Evolutionary conservation across 116 monocot genomes (phyloP).

Genomic region (Cymodocea nodosa): DNA sequence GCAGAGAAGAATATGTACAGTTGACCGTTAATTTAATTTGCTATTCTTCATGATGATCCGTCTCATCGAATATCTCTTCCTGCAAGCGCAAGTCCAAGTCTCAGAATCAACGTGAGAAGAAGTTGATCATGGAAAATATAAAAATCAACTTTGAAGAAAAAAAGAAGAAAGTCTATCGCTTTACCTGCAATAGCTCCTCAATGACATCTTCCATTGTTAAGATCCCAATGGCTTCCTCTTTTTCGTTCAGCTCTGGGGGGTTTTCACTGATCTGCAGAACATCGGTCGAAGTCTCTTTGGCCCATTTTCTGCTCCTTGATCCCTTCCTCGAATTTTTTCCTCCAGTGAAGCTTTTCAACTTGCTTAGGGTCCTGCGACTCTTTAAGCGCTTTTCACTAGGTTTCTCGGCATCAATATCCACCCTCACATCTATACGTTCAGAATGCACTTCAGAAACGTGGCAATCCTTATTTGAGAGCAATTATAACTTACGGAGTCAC

Average conservation of each 20-base stretch:
- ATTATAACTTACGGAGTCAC: no score
- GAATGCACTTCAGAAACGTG: background rate
- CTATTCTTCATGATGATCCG: slow-evolving; percentile 14
- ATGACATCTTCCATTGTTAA: slow-evolving; percentile 97
- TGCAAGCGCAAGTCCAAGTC: slow-evolving; percentile 1
- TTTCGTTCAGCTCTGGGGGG: slow-evolving; percentile 22
- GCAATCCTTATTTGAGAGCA: no score
- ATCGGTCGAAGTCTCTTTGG: slow-evolving; percentile 16
- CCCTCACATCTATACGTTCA: slow-evolving; percentile 12
- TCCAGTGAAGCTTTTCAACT: slow-evolving; percentile 14
- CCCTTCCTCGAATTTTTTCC: slow-evolving; percentile 10
- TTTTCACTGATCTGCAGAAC: slow-evolving; percentile 21
- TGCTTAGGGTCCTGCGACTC: slow-evolving; percentile 7
- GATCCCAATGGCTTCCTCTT: slow-evolving; percentile 77
- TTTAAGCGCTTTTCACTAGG: slow-evolving; percentile 12
- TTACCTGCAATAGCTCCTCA: slow-evolving; percentile 61
- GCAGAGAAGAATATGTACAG: no score
- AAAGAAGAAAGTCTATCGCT: background rate
- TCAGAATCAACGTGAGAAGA: background rate
- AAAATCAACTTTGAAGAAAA: background rate
- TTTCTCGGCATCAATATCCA: slow-evolving; percentile 20
- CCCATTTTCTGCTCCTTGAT: slow-evolving; percentile 20
- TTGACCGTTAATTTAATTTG: background rate
- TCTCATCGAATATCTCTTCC: slow-evolving; percentile 38
- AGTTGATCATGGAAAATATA: background rate